These are phyloP conservation scores for Colletotrichum cordylinicola DNA, from an alignment of 2,329 filamentous ascomycete genomes.

Conservation along the genomic window DNA sequence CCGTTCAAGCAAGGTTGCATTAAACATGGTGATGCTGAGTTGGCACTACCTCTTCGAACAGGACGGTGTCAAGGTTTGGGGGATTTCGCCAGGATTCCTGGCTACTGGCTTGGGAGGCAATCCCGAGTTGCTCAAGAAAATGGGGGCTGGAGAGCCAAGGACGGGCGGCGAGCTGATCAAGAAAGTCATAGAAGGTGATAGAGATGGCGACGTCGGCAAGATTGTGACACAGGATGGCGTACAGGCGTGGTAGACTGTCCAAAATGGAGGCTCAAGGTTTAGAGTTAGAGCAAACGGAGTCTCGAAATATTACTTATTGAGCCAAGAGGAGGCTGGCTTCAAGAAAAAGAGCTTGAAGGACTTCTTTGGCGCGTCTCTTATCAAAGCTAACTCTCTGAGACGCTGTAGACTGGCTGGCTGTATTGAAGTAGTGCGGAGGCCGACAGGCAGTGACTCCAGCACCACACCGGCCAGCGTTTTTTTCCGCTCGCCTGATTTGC, in stretches of 20 bases:
- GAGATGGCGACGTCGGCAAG: constrained; percentile 46
- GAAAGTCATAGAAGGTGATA: constrained; percentile 45
- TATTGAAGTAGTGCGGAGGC: neutral
- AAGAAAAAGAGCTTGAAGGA: neutral
- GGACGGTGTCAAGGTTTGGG: constrained; percentile 57
- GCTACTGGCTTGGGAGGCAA: constrained; percentile 49
- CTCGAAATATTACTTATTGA: neutral
- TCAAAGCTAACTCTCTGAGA: neutral
- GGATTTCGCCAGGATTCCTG: constrained; percentile 53
- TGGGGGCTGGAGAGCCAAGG: constrained; percentile 38
- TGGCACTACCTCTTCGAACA: constrained; percentile 44
- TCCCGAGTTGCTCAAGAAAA: constrained; percentile 33
- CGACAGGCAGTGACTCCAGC: neutral
- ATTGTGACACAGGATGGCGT: constrained; percentile 34
- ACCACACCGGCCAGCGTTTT: neutral
- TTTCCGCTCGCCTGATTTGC: neutral
- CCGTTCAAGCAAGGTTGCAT: constrained; percentile 45
- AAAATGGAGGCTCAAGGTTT: neutral
- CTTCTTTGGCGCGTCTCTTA: neutral
- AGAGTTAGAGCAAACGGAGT: neutral
- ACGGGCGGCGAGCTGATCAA: constrained; percentile 42
- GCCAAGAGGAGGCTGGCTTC: neutral
- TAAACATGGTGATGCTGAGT: constrained; percentile 56
- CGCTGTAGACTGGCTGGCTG: neutral
- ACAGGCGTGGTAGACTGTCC: constrained; percentile 34